Conservation (phyloP, 169 alveolate species). For the Plasmodium ovale region DNA sequence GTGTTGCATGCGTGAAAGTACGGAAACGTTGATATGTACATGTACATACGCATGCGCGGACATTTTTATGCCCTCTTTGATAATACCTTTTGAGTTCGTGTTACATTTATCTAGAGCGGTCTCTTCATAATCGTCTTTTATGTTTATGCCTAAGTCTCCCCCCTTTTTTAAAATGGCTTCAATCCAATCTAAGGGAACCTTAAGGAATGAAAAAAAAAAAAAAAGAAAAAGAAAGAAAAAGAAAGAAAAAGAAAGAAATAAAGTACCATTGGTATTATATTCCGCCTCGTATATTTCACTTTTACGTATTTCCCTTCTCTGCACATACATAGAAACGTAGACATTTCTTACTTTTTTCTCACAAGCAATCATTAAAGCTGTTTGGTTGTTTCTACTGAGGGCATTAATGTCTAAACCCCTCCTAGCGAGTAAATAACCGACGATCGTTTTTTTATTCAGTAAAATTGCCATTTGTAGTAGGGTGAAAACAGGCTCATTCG, state of each 20-base stretch:
- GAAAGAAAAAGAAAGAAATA: too few relatives aligned
- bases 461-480: constrained; percentile 70
- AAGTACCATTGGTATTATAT: too few relatives aligned
- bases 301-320: background rate
- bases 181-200: constrained; percentile 75
- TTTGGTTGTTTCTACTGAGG: constrained; percentile 68
- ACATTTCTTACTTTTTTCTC: constrained; percentile 36
- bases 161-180: constrained; percentile 73
- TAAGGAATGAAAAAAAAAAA: background rate
- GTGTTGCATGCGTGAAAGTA: too few relatives aligned
- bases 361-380: constrained; percentile 75
- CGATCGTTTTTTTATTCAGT: constrained; percentile 51
- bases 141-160: constrained; percentile 70
- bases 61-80: background rate
- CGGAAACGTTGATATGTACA: too few relatives aligned
- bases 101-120: constrained; percentile 69
- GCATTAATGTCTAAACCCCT: constrained; percentile 72
- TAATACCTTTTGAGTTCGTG: constrained; percentile 57
- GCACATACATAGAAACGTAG: background rate
- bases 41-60: background rate
- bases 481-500: constrained; percentile 68
- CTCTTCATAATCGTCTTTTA: constrained; percentile 63
- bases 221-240: too few relatives aligned
- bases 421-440: constrained; percentile 71
- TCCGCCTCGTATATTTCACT: background rate